These are phyloP conservation scores for Eucalyptus curtisii DNA, from an alignment of 345 rosid species.

Conservation along the genomic window DNA sequence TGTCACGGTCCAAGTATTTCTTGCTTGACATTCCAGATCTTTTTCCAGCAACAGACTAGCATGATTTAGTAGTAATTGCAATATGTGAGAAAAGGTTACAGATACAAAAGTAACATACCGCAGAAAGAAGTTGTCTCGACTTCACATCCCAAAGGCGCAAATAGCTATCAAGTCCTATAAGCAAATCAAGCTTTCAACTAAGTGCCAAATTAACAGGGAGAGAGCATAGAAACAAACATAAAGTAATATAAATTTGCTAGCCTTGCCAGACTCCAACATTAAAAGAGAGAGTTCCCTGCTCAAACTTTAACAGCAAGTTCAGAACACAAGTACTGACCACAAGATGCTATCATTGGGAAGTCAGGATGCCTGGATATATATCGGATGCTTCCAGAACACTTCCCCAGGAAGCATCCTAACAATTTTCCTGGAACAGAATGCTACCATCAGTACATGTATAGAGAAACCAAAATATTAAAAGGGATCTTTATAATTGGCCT, in stretches of 20 bases:
- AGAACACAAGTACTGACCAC: conserved; percentile 41
- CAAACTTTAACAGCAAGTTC: background rate
- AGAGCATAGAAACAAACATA: background rate
- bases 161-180: conserved; percentile 79
- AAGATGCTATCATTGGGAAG: conserved; percentile 73
- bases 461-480: background rate
- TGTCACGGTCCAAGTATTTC: background rate
- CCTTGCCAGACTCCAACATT: background rate
- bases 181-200: background rate
- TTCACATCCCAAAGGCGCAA: conserved; percentile 74
- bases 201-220: background rate
- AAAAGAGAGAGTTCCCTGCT: background rate
- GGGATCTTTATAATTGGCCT: background rate
- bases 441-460: background rate
- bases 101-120: conserved; percentile 22
- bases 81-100: background rate
- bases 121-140: conserved; percentile 79
- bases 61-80: background rate
- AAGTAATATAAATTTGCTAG: background rate
- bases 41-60: background rate
- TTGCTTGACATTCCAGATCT: background rate
- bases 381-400: conserved; percentile 90
- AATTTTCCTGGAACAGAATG: conserved; percentile 46
- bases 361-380: conserved; percentile 73
- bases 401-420: conserved; percentile 76